Conservation (phyloP, 2,329 filamentous ascomycete genomes). For the Cyphellophora attinorum region DNA sequence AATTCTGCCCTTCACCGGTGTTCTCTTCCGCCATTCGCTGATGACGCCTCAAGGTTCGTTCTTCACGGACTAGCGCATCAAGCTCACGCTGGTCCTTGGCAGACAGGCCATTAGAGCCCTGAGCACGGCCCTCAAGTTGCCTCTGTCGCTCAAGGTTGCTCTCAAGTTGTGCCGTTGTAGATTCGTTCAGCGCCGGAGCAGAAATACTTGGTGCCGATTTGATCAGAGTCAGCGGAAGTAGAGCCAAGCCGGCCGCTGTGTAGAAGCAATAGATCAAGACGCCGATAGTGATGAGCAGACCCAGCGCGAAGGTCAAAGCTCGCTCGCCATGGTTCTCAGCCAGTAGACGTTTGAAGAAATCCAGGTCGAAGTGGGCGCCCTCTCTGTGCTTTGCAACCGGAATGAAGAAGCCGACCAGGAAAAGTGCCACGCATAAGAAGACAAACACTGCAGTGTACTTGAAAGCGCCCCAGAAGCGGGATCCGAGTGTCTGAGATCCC, state of each 20-base stretch:
- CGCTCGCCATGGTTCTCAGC: slow-evolving; percentile 80
- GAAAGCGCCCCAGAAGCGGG: slow-evolving; percentile 69
- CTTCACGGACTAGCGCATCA: slow-evolving; percentile 77
- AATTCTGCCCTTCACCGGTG: slow-evolving; percentile 54
- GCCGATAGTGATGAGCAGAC: slow-evolving; percentile 78
- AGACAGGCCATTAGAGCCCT: slow-evolving; percentile 64
- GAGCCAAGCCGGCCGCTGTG: slow-evolving; percentile 76
- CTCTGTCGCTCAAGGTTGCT: slow-evolving; percentile 85
- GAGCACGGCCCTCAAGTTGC: slow-evolving; percentile 77
- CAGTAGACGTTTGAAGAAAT: slow-evolving; percentile 82
- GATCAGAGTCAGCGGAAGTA: slow-evolving; percentile 83
- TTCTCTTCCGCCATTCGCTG: slow-evolving; percentile 79
- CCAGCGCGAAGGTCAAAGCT: slow-evolving; percentile 79
- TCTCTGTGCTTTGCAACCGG: slow-evolving; percentile 62
- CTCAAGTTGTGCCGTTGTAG: slow-evolving; percentile 70
- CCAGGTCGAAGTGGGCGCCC: slow-evolving; percentile 65
- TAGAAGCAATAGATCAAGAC: slow-evolving; percentile 81
- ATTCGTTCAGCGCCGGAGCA: slow-evolving; percentile 65
- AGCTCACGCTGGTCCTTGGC: slow-evolving; percentile 82
- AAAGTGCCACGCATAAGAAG: slow-evolving; percentile 62
- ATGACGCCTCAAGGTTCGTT: slow-evolving; percentile 81
- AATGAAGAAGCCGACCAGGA: slow-evolving; percentile 89
- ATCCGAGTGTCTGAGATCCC: slow-evolving; percentile 60
- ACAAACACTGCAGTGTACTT: slow-evolving; percentile 89
- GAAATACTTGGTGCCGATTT: slow-evolving; percentile 84